Conservation (phyloP, 805 yeast genomes). For the Kuraishia hungarica region DNA sequence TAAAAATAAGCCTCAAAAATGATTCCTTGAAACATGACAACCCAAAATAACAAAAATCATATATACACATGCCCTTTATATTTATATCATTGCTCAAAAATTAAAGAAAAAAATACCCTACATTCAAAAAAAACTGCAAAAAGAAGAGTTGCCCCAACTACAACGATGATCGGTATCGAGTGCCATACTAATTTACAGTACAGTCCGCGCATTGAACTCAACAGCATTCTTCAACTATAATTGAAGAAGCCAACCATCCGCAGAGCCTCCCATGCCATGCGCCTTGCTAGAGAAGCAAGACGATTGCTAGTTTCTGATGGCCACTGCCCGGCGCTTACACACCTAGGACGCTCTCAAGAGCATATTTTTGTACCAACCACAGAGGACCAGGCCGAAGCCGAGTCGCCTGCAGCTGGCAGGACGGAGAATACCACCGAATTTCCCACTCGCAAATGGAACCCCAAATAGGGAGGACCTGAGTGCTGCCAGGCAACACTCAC, state of each 20-base stretch:
- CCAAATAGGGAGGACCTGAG: conserved; percentile 1
- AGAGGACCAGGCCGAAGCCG: not conserved
- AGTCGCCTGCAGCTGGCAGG: conserved; percentile 3
- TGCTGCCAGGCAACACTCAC: conserved; percentile 8
- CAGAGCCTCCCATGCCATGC: conserved; percentile 26
- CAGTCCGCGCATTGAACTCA: conserved; percentile 31
- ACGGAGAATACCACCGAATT: conserved; percentile 29
- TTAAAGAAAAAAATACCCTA: not conserved
- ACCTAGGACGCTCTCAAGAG: conserved; percentile 28
- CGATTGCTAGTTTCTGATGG: conserved; percentile 22
- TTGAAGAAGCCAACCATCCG: conserved; percentile 25
- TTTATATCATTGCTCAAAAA: too few relatives aligned
- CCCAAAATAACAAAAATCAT: too few relatives aligned
- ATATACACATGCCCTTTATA: too few relatives aligned
- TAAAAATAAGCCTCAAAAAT: too few relatives aligned
- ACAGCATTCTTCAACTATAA: conserved; percentile 14
- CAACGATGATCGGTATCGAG: conserved; percentile 30
- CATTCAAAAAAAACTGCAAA: conserved; percentile 13
- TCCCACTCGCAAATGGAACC: conserved; percentile 26
- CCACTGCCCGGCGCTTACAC: conserved; percentile 29
- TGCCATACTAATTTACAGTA: conserved; percentile 15
- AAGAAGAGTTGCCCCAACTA: not conserved
- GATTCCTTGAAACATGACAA: too few relatives aligned
- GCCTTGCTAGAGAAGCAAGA: not conserved
- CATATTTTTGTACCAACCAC: conserved; percentile 7